Evolutionary conservation across 2,329 filamentous ascomycete species (phyloP), one percentile per base, ranked within the genome.

Genomic region (Fusarium sp.): DNA sequence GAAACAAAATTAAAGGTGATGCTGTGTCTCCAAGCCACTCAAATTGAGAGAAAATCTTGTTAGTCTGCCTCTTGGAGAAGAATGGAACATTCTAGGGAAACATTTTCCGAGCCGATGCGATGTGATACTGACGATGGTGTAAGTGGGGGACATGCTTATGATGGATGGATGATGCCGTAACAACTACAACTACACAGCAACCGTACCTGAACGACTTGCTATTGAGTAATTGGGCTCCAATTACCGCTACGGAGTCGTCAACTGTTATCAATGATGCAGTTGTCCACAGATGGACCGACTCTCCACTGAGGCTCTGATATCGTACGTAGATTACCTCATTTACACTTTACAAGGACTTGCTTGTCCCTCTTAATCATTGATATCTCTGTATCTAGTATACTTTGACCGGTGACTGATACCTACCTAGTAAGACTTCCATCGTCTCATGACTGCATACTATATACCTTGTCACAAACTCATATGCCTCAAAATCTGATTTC

Each of bases 211-310:
- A 39, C 23, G 37, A 39, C 29, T 44, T 41, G 21, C 62, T 39
- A 25, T 38, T 41, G 37, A 46, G 33, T 54, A 33, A 14, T 52
- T 42, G 27, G 52, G 51, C 42, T 51, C 62, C 63, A 60, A 25
- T 66, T 52, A 57, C 48, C 31, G 25, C 14, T 60, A 60, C 19
- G 42, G 48, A 59, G 60, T 46, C n/a, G 33, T 23, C 46, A 38
- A 42, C 56, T 42, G 44, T 18, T 46, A 48, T 51, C 55, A 35
- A 54, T 42, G 58, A 60, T 39, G 58, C 46, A 39, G 33, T 52
- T 58, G 21, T 60, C n/a, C 67, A 68, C 70, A 73, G 54, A 67
- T 73, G 70, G 66, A 58, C 70, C 62, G 58, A 68, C 52, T 69
- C 45, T 46, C 45, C 69, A 58, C 52, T 42, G 44, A 61, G 57